phyloP scores from a whole-genome alignment of 148 eudicot genomes.

The Rhododendron williamsianum region DNA sequence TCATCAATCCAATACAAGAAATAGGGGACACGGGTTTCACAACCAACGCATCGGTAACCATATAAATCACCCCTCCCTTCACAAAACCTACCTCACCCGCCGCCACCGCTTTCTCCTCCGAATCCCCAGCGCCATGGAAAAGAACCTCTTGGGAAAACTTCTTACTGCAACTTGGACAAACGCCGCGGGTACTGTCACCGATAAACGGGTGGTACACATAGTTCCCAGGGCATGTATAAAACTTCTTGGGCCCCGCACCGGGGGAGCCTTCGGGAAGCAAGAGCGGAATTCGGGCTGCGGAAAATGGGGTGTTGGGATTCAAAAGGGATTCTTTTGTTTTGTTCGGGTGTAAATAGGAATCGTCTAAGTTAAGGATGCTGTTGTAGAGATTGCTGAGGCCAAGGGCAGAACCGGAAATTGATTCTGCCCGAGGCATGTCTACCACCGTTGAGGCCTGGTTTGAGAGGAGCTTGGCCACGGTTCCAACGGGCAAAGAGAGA shows the following conservation, averaged over 20 bases:
- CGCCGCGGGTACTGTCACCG: neutral
- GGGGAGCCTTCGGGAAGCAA: neutral
- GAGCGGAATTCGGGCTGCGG: neutral
- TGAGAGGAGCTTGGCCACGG: neutral
- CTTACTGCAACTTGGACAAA: neutral
- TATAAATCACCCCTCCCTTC: constrained; percentile 23
- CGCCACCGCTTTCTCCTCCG: neutral
- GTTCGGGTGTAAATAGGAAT: neutral
- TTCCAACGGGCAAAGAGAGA: no score
- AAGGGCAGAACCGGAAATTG: neutral
- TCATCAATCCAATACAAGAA: neutral
- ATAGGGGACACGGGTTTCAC: constrained; percentile 28
- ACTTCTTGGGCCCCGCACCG: no score
- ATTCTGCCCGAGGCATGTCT: no score
- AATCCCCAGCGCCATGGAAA: neutral
- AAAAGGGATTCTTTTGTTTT: neutral
- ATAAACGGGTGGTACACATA: neutral
- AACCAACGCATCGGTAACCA: constrained; percentile 29
- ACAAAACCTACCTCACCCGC: constrained; percentile 1
- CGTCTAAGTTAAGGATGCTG: constrained; percentile 10
- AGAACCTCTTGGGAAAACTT: neutral
- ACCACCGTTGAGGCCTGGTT: no score
- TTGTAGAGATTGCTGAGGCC: neutral
- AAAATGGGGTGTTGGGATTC: neutral
- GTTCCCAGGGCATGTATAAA: no score